phyloP scores from a whole-genome alignment of 257 asterid genomes.

The Schizonepeta tenuifolia region DNA sequence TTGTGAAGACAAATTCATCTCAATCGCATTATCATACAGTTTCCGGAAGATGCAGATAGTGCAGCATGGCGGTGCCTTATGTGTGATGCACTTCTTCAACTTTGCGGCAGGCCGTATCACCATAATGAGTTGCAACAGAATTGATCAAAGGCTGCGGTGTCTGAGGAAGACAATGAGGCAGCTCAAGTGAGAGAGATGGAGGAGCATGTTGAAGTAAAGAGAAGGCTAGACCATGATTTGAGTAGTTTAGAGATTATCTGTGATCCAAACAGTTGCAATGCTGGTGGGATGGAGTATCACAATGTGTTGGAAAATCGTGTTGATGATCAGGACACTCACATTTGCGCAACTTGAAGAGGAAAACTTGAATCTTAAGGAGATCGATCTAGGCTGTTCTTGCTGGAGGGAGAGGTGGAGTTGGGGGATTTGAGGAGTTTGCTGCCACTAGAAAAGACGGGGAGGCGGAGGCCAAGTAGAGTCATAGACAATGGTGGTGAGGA shows the following conservation, averaged over 20 bases:
- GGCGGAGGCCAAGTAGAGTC: not conserved
- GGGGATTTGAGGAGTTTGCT: constrained; percentile 47
- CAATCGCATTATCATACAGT: too few relatives aligned
- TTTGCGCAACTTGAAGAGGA: constrained; percentile 56
- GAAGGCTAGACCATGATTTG: constrained; percentile 55
- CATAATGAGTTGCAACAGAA: too few relatives aligned
- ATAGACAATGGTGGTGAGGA: constrained; percentile 42
- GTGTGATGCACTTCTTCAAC: too few relatives aligned
- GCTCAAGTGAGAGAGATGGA: constrained; percentile 49
- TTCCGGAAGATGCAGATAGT: too few relatives aligned
- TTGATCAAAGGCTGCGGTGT: constrained; percentile 39
- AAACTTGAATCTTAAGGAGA: constrained; percentile 56
- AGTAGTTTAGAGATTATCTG: constrained; percentile 63
- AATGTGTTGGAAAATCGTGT: constrained; percentile 48
- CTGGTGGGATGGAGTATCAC: constrained; percentile 34
- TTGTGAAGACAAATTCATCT: too few relatives aligned
- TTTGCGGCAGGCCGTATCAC: too few relatives aligned
- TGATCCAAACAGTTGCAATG: constrained; percentile 36
- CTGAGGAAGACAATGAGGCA: constrained; percentile 54
- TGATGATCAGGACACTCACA: constrained; percentile 53
- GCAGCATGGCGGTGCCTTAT: too few relatives aligned
- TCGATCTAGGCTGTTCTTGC: constrained; percentile 43
- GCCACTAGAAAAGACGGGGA: constrained; percentile 30
- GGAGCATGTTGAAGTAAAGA: constrained; percentile 60
- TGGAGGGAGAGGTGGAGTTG: constrained; percentile 61